Conservation (phyloP, 192 early-diverging fungal genomes). For the Mortierella antarctica region DNA sequence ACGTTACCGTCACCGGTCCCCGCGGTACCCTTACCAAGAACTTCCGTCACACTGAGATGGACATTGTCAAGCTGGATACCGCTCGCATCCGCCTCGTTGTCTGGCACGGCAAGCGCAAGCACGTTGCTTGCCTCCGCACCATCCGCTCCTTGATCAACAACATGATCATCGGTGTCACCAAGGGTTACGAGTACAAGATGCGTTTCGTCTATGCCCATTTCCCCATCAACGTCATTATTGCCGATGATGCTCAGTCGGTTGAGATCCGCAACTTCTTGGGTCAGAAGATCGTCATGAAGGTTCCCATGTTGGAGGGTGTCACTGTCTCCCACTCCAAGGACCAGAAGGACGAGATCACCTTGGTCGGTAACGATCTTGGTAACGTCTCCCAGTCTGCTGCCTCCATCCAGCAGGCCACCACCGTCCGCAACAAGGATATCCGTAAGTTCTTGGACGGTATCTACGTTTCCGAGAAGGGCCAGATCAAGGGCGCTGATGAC, state of each 20-base stretch:
- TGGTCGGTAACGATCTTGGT: slow-evolving; percentile 94
- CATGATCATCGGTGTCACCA: slow-evolving; percentile 98
- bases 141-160: slow-evolving; percentile 95
- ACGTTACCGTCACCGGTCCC: slow-evolving; percentile 89
- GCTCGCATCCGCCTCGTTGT: slow-evolving; percentile 88
- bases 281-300: slow-evolving; percentile 90
- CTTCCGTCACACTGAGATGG: slow-evolving; percentile 94
- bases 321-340: slow-evolving; percentile 77
- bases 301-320: slow-evolving; percentile 90
- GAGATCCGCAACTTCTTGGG: slow-evolving; percentile 99
- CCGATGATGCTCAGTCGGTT: slow-evolving; percentile 76
- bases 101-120: slow-evolving; percentile 97
- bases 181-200: slow-evolving; percentile 99
- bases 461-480: slow-evolving; percentile 91
- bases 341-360: slow-evolving; percentile 95
- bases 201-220: slow-evolving; percentile 99
- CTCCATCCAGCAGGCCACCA: slow-evolving; percentile 92
- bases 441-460: slow-evolving; percentile 99
- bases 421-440: slow-evolving; percentile 99
- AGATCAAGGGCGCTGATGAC: slow-evolving; percentile 67
- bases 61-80: slow-evolving; percentile 77
- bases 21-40: slow-evolving; percentile 90
- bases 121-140: slow-evolving; percentile 98
- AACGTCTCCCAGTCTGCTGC: slow-evolving; percentile 97
- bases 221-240: slow-evolving; percentile 96